A percentile compares a stretch with the other conserved stretches of the same genome.
Evolutionary conservation across 352 stramenopile species (phyloP).

Genomic region (Globisporangium perplexum): DNA sequence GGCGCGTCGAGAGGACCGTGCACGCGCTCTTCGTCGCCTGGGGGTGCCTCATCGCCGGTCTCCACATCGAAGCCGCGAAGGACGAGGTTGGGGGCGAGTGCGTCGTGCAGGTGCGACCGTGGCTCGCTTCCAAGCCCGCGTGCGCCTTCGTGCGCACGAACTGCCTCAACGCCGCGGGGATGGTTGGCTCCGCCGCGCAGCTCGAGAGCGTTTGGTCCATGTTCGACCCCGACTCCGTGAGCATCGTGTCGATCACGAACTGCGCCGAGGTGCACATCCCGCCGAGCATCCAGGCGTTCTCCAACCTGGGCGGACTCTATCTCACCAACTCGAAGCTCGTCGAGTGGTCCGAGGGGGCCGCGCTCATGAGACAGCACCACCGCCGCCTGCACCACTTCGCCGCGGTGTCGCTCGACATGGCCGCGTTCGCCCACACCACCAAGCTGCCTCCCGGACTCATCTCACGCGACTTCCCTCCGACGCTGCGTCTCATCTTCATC

Average conservation of each 20-base stretch:
- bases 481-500: slow-evolving; percentile 25
- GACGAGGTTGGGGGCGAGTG: slow-evolving; percentile 16
- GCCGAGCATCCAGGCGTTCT: slow-evolving; percentile 12
- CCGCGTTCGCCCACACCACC: background rate
- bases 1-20: background rate
- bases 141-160: slow-evolving; percentile 38
- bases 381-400: slow-evolving; percentile 23
- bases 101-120: slow-evolving; percentile 30
- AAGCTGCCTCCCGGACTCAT: slow-evolving; percentile 27
- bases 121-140: slow-evolving; percentile 19
- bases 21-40: slow-evolving; percentile 20
- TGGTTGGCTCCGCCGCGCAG: slow-evolving; percentile 7
- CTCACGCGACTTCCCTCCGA: slow-evolving; percentile 22
- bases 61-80: slow-evolving; percentile 18
- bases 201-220: slow-evolving; percentile 10
- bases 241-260: slow-evolving; percentile 18
- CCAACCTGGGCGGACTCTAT: slow-evolving; percentile 24
- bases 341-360: slow-evolving; percentile 20
- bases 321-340: slow-evolving; percentile 35
- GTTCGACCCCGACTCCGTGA: slow-evolving; percentile 12
- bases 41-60: slow-evolving; percentile 22
- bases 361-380: slow-evolving; percentile 20
- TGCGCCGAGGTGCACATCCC: slow-evolving; percentile 28
- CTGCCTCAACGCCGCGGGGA: slow-evolving; percentile 7
- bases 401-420: slow-evolving; percentile 22